Percentiles rank a stretch among this genome's conserved stretches.
Conservation (phyloP, 2,329 filamentous ascomycete genomes). For the Parafenestella ontariensis region DNA sequence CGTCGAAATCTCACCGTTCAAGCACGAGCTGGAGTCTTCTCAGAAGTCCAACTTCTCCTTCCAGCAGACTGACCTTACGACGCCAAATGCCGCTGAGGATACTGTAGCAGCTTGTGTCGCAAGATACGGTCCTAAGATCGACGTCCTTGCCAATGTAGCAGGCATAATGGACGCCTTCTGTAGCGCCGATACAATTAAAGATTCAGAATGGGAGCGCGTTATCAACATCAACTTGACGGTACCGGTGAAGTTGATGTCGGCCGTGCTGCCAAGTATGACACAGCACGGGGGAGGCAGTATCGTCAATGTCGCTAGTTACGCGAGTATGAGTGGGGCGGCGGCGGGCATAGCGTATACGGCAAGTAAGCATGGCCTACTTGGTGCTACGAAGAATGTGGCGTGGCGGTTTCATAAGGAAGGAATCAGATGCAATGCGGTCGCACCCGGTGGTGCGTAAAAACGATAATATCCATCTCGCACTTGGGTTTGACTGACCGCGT, state of each 20-base stretch:
- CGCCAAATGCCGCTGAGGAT: constrained; percentile 16
- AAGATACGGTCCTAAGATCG: constrained; percentile 30
- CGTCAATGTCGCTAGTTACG: constrained; percentile 49
- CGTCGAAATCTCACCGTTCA: constrained; percentile 29
- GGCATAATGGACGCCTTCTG: constrained; percentile 53
- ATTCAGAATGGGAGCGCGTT: constrained; percentile 51
- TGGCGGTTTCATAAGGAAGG: constrained; percentile 55
- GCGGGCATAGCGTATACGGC: constrained; percentile 56
- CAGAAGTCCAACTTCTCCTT: constrained; percentile 18
- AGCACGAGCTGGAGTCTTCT: constrained; percentile 2
- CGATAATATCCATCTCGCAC: not conserved
- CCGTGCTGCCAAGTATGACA: constrained; percentile 53
- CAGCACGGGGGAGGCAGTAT: constrained; percentile 50
- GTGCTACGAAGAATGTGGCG: constrained; percentile 58
- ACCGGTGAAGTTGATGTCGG: constrained; percentile 55
- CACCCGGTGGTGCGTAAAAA: constrained; percentile 46
- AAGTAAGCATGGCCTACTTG: constrained; percentile 54
- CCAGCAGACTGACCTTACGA: constrained; percentile 25
- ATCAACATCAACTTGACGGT: constrained; percentile 54
- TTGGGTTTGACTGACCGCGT: not conserved
- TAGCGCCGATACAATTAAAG: constrained; percentile 48
- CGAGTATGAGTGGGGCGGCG: constrained; percentile 46
- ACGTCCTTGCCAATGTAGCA: constrained; percentile 55
- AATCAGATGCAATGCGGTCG: constrained; percentile 57
- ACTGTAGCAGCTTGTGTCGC: constrained; percentile 23